Evolutionary conservation across 441 rosid genomes (phyloP), one percentile per base, ranked within the genome.

Genomic region (Flueggea neowawraea): DNA sequence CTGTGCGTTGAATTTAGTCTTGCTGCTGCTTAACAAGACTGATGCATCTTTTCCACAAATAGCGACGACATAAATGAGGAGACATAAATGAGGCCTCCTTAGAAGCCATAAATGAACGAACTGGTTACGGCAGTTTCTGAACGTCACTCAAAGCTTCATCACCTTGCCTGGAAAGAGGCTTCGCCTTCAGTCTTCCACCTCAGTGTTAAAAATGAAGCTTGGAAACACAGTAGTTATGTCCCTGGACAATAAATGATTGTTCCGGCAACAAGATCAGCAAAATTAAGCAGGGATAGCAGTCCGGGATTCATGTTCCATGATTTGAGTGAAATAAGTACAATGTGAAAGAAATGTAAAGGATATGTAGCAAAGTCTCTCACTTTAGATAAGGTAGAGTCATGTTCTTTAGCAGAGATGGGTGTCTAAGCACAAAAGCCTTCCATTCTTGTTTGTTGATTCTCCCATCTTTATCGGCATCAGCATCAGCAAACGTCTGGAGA

Each of bases 371-470:
- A 44, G 56, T 55, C 28, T 39, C 76, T 55, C 86, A 91, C 97
- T 73, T 84, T 62, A 91, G 63, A 47, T 80, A 83, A 60, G 96
- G 91, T 67, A 88, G 90, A 70, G 97, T 91, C 97, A 91, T 88
- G 66, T 86, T 86, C 81, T 79, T 83, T 82, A 91, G 74, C 47
- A 88, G 75, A 36, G 73, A 50, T 9, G 97, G 97, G 64, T 88
- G 74, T 63, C 71, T 72, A 63, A 64, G 31, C 31, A 56, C 90
- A 62, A 85, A 91, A 1, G n/a, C 77, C 53, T 79, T 86, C 96
- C 97, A 88, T 51, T 88, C 96, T 47, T 82, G 85, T 69, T 80
- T 76, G 66, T 68, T 73, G 55, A 91, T 88, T 76, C 57, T 88
- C 55, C 94, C 96, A 56, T 91, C 96, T 74, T 70, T 70, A 52